A percentile compares a stretch with the other conserved stretches of the same genome.
Evolutionary conservation across 2,329 filamentous ascomycete genomes (phyloP).

Genomic region (Alternaria gansuensis): DNA sequence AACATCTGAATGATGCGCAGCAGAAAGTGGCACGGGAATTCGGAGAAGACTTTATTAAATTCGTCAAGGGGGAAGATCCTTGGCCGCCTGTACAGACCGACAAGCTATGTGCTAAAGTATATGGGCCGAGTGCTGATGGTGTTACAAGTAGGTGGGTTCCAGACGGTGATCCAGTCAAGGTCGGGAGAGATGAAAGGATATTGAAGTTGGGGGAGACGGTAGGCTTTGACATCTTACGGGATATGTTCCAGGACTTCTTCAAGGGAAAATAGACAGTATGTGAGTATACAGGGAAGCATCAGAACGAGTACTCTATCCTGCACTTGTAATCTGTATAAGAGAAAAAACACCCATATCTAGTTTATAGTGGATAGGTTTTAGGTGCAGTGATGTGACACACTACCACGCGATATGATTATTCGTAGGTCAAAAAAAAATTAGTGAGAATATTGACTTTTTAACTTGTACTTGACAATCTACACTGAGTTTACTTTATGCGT

Average conservation of each 20-base stretch:
- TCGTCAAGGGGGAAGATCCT: slow-evolving; percentile 45
- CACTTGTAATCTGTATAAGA: too few species aligned
- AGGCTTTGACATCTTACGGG: slow-evolving; percentile 38
- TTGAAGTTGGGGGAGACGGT: slow-evolving; percentile 40
- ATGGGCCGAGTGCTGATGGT: slow-evolving; percentile 43
- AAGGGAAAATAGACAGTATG: slow-evolving; percentile 23
- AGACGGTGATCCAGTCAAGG: slow-evolving; percentile 36
- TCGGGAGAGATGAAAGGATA: slow-evolving; percentile 38
- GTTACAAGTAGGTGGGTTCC: slow-evolving; percentile 39
- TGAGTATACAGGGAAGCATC: not conserved
- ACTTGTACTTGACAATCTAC: not conserved
- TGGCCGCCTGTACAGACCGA: slow-evolving; percentile 43
- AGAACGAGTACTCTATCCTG: not conserved
- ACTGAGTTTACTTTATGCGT: not conserved
- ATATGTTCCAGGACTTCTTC: slow-evolving; percentile 42
- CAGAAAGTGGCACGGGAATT: slow-evolving; percentile 36
- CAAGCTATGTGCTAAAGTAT: slow-evolving; percentile 39
- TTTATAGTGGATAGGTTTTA: not conserved
- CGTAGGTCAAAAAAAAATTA: too few species aligned
- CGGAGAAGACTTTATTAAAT: slow-evolving; percentile 46
- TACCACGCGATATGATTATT: not conserved
- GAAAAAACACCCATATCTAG: not conserved
- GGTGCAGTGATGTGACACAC: not conserved
- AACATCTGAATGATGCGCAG: slow-evolving; percentile 35
- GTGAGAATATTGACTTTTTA: not conserved